Percentiles rank a stretch among this genome's conserved stretches.
phyloP scores from a whole-genome alignment of 2,329 filamentous ascomycete species.

The Thielaviopsis musarum region DNA sequence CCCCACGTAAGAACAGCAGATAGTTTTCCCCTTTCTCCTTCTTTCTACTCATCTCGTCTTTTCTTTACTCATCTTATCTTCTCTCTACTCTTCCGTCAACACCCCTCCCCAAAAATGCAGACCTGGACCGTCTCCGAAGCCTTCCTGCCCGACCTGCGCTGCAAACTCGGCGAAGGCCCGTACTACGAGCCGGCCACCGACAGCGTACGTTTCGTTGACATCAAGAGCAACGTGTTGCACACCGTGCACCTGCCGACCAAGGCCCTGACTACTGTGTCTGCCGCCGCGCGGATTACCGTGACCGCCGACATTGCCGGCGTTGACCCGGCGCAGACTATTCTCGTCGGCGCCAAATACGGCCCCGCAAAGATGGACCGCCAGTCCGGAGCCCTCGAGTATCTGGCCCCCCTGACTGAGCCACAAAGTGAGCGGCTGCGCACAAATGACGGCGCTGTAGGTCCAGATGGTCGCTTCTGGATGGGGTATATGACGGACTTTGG shows the following conservation, averaged over 20 bases:
- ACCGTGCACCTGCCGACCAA: constrained; percentile 43
- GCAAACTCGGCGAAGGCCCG: constrained; percentile 55
- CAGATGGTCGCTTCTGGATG: constrained; percentile 67
- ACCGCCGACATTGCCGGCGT: constrained; percentile 64
- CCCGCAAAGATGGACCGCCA: constrained; percentile 59
- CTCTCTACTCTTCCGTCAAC: neutral
- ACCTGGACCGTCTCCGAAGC: constrained; percentile 35
- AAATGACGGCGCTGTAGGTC: constrained; percentile 75
- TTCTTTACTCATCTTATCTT: neutral
- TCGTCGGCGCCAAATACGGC: constrained; percentile 67
- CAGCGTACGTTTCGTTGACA: constrained; percentile 64
- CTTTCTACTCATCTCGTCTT: too few species aligned
- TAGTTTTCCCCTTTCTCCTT: neutral
- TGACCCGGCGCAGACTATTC: constrained; percentile 45
- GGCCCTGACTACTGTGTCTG: constrained; percentile 43
- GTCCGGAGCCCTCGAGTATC: constrained; percentile 35
- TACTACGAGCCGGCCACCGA: constrained; percentile 52
- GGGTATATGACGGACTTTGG: constrained; percentile 69
- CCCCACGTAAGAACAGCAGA: neutral
- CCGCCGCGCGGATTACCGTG: constrained; percentile 40
- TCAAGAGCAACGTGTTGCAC: constrained; percentile 61
- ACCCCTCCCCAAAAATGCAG: constrained; percentile 18
- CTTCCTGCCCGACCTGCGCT: constrained; percentile 43
- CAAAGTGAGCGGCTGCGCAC: constrained; percentile 40
- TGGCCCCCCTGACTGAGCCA: constrained; percentile 29